These are phyloP conservation scores for Fusarium nelsonii DNA, from an alignment of 2,329 filamentous ascomycete species.

Conservation along the genomic window DNA sequence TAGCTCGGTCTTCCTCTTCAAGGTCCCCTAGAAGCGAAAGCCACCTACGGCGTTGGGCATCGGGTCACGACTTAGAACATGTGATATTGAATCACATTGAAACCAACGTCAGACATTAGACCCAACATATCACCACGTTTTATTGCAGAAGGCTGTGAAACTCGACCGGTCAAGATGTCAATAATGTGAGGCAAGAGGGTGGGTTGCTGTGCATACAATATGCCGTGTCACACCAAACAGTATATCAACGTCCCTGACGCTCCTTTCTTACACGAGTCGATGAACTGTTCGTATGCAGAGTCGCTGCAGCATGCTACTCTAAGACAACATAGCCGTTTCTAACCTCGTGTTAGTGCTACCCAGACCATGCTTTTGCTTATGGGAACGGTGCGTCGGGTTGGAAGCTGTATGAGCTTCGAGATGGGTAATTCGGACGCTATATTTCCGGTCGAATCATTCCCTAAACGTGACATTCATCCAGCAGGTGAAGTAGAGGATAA, in stretches of 20 bases:
- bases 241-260: conserved; percentile 7
- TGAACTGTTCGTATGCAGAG: conserved; percentile 12
- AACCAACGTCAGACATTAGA: conserved; percentile 11
- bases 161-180: conserved; percentile 35
- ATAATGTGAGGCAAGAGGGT: conserved; percentile 1
- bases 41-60: not conserved
- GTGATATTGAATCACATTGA: conserved; percentile 4
- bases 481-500: not conserved
- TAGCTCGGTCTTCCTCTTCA: not conserved
- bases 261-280: not conserved
- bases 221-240: conserved; percentile 22
- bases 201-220: conserved; percentile 23
- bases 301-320: conserved; percentile 7
- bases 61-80: conserved; percentile 24
- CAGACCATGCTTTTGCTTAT: conserved; percentile 4
- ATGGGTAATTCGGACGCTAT: not conserved
- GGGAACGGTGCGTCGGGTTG: conserved; percentile 2
- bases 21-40: not conserved
- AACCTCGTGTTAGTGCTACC: conserved; percentile 19
- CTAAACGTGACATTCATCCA: not conserved
- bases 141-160: conserved; percentile 35
- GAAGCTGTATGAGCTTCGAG: not conserved
- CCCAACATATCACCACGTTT: conserved; percentile 10
- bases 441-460: not conserved
- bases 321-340: conserved; percentile 9